A percentile compares a stretch with the other conserved stretches of the same genome.
These are phyloP conservation scores for Magnusiomyces starmeri DNA, from an alignment of 1,139 yeast genomes.

Conservation along the genomic window DNA sequence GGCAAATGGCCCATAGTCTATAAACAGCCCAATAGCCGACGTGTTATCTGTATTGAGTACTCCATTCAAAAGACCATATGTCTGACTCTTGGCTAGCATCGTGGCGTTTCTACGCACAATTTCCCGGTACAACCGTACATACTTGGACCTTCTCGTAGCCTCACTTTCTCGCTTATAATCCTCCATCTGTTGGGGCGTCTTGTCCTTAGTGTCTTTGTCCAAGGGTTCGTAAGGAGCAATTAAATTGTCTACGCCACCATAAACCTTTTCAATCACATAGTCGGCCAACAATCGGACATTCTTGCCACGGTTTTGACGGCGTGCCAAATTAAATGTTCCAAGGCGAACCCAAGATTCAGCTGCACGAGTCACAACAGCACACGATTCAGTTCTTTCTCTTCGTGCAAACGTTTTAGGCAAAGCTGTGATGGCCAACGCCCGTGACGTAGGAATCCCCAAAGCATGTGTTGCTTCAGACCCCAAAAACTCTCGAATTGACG, in stretches of 20 bases:
- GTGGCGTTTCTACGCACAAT: conserved; percentile 65
- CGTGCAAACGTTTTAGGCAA: conserved; percentile 74
- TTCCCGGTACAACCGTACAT: conserved; percentile 66
- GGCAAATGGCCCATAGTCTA: conserved; percentile 94
- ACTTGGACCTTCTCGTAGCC: conserved; percentile 38
- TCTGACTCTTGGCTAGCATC: conserved; percentile 80
- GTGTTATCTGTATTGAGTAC: conserved; percentile 93
- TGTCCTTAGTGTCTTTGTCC: conserved; percentile 6
- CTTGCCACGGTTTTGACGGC: conserved; percentile 62
- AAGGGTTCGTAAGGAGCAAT: conserved; percentile 6
- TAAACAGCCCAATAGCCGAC: conserved; percentile 72
- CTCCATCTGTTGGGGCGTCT: conserved; percentile 11
- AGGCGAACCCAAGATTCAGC: conserved; percentile 83
- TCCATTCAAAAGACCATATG: conserved; percentile 88
- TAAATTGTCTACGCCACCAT: conserved; percentile 39
- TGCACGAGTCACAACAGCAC: conserved; percentile 80
- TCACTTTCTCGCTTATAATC: conserved; percentile 13
- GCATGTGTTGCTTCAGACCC: conserved; percentile 77
- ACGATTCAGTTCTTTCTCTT: conserved; percentile 63
- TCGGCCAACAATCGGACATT: conserved; percentile 61
- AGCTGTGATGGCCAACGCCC: conserved; percentile 67
- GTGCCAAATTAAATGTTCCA: conserved; percentile 82
- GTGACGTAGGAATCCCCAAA: conserved; percentile 77
- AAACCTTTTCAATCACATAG: conserved; percentile 63
- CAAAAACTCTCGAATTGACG: conserved; percentile 80